Base-by-base conservation (phyloP, 805 yeast species). In the Danielia oregonensis region DNA sequence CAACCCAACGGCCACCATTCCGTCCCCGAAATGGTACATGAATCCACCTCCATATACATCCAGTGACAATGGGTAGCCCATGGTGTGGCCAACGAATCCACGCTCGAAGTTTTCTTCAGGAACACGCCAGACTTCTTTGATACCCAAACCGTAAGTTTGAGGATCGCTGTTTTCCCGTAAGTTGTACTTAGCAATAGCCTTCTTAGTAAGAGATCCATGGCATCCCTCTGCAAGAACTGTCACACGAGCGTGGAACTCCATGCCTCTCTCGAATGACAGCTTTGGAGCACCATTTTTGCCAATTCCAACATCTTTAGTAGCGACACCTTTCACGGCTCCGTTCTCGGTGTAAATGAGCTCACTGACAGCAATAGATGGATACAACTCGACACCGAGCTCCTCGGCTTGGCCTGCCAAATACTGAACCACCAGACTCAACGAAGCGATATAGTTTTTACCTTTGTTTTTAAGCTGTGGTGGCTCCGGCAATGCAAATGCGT, bases 221-320 rank as follows among this genome's bases (percentile, higher is more conserved):
- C 98, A 93, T n/a, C 98, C 98, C 63, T 93, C 98, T 4, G 96
- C 96, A 21, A 93, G 71, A 12, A 93, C 83, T 0, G 97, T 89
- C 40, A 82, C 70, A 49, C 93, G 77, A 4, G 98, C 86, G 48
- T 82, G 93, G 60, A 93, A 93, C 60, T 87, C 97, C 96, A 93
- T 86, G 17, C 98, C 98, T 45, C 95, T 74, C 61, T 93, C 96
- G 59, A 86, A 93, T n/a, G 76, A 69, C 44, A 75, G 84, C 51
- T 82, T 85, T 19, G 96, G 95, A 22, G 66, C 55, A 13, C 96
- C 96, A 37, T 72, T 61, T 47, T 78, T 81, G 32, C 79, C 73
- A 12, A 93, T 64, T 11, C 98, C 98, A 79, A 82, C 76, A 58
- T 93, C 98, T 48, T 83, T 84, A 2, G 98, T 93, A 5, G 96